These are phyloP conservation scores for Sclerotinia minor DNA, from an alignment of 2,329 filamentous ascomycete genomes.

Conservation along the genomic window DNA sequence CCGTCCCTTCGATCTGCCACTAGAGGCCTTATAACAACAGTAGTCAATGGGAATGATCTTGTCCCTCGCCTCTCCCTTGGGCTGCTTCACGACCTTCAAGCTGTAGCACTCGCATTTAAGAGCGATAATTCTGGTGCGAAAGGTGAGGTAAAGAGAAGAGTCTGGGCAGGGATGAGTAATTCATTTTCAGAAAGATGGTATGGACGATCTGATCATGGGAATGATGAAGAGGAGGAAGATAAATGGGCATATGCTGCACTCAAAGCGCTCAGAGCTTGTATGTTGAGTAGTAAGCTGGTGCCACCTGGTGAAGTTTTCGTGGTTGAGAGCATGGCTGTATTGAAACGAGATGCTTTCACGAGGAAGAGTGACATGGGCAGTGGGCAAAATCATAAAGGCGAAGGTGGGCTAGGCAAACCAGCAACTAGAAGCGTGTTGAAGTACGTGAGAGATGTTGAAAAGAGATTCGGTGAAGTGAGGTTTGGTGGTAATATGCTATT, in stretches of 20 bases:
- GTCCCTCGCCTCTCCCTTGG: constrained; percentile 74
- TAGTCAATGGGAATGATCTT: constrained; percentile 71
- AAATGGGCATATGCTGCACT: constrained; percentile 69
- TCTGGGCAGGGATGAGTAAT: constrained; percentile 65
- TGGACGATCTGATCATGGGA: constrained; percentile 46
- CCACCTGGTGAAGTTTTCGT: constrained; percentile 77
- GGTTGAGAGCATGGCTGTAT: constrained; percentile 66
- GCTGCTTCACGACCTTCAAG: constrained; percentile 72
- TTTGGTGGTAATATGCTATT: constrained; percentile 74
- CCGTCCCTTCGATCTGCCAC: constrained; percentile 68
- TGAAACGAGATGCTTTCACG: constrained; percentile 66
- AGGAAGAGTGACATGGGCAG: constrained; percentile 6
- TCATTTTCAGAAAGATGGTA: constrained; percentile 64
- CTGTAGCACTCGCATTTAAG: constrained; percentile 71
- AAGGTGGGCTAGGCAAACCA: constrained; percentile 55
- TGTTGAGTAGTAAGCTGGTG: constrained; percentile 68
- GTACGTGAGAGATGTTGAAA: constrained; percentile 70
- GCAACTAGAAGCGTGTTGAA: constrained; percentile 69
- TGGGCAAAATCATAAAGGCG: constrained; percentile 4
- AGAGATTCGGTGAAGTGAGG: constrained; percentile 66
- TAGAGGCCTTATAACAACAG: constrained; percentile 70
- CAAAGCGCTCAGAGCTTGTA: constrained; percentile 63
- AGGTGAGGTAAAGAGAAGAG: constrained; percentile 63
- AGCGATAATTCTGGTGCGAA: constrained; percentile 67
- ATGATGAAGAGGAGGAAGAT: constrained; percentile 53